A percentile compares a stretch with the other conserved stretches of the same genome.
These are phyloP conservation scores for Schizopora paradoxa DNA, from an alignment of 1,284 basidiomycete genomes.

Conservation along the genomic window DNA sequence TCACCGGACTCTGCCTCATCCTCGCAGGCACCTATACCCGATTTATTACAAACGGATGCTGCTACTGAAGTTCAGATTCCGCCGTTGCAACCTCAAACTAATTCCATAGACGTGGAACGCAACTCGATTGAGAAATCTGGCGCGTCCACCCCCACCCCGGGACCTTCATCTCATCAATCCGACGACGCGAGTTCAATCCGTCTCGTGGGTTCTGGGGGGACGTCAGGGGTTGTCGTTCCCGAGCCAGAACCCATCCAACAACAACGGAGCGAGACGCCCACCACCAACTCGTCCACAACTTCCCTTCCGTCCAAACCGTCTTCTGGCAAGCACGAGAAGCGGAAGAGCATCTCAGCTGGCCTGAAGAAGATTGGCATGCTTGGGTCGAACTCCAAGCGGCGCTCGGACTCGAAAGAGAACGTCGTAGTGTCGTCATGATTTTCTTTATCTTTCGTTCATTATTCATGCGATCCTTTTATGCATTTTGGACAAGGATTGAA, in stretches of 20 bases:
- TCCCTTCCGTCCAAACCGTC: slow-evolving; percentile 17
- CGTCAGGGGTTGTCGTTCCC: slow-evolving; percentile 34
- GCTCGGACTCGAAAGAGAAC: slow-evolving; percentile 41
- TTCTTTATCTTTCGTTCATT: no score
- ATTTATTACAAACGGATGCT: slow-evolving; percentile 11
- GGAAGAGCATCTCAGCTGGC: slow-evolving; percentile 47
- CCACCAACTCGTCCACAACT: slow-evolving; percentile 19
- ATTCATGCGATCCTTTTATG: no score
- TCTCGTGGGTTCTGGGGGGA: slow-evolving; percentile 48
- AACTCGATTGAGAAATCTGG: no score
- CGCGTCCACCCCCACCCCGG: no score
- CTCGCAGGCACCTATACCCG: slow-evolving; percentile 5
- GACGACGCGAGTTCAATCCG: no score
- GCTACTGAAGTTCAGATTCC: slow-evolving; percentile 7
- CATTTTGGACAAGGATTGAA: no score
- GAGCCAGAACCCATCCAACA: slow-evolving; percentile 24
- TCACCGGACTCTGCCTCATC: slow-evolving; percentile 5
- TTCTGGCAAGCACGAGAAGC: slow-evolving; percentile 42
- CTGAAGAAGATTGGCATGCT: slow-evolving; percentile 52
- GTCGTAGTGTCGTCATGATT: slow-evolving; percentile 3
- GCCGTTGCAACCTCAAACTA: slow-evolving; percentile 10
- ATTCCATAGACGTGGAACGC: slow-evolving; percentile 7
- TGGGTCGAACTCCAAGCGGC: slow-evolving; percentile 30
- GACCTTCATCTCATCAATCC: no score
- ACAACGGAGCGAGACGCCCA: slow-evolving; percentile 18